Evolutionary conservation across 805 yeast genomes (phyloP), one percentile per base, ranked within the genome.

Genomic region (Zygosaccharomyces bisporus): DNA sequence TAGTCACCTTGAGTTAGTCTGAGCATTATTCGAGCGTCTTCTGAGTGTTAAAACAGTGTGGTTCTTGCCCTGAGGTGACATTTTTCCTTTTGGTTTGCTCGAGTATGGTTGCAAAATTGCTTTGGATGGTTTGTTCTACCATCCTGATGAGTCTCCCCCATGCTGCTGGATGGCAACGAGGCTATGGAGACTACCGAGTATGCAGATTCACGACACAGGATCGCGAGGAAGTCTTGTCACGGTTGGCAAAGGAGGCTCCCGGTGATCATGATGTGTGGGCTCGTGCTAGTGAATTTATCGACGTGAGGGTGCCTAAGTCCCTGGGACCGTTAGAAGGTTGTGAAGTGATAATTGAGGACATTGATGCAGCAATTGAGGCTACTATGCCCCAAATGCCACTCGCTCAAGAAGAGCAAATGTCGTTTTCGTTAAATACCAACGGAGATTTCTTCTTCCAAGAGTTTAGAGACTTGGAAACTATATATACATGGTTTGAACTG

Each of bases 401-500:
- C 29, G 20, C 20, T 19, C 13, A 10, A 5, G 44, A 16, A 17
- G 47, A 40, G 4, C 53, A 52, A 35, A 24, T 34, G 7, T 40
- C 47, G 30, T 45, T 48, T 27, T 13, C 44, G 3, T 48, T 48
- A 14, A 48, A 53, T 6, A 21, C 6, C 16, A 40, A 57, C 9
- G 54, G 70, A 0, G 86, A 81, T 46, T 50, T 79, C 3, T 88
- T 88, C 60, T 88, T 88, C 63, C 75, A 73, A 49, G 81, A 79
- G 40, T 88, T 79, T 64, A 72, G 90, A 47, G 79, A 83, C 23
- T 67, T 86, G 47, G 75, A 76, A 23, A 75, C 87, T 3, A 81
- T 89, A 14, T 74, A 86, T 54, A 68, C 80, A 1, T 87, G 95
- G 95, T 70, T 83, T 51, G 83, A 79, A 36, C 54, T 80, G 17